A percentile compares a stretch with the other conserved stretches of the same genome.
Evolutionary conservation across 352 stramenopile genomes (phyloP).

Genomic region (Phytophthora uliginosa): DNA sequence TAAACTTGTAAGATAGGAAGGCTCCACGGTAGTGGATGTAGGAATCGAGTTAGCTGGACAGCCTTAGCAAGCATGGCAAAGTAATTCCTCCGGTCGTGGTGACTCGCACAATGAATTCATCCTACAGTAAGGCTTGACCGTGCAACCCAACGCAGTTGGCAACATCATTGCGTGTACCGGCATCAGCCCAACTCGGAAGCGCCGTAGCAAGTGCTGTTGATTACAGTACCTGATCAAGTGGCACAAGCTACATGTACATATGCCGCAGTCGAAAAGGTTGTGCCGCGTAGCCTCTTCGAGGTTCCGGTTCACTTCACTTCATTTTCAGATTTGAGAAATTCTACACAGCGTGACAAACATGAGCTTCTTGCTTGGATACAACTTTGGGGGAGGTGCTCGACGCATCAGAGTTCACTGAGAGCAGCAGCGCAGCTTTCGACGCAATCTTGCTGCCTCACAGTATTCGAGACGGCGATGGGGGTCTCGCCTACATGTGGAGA

Average conservation of each 20-base stretch:
- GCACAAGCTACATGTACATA: too few relatives aligned
- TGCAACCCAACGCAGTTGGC: too few relatives aligned
- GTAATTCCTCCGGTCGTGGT: too few relatives aligned
- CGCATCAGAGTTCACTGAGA: slow-evolving; percentile 6
- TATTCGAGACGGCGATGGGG: not conserved
- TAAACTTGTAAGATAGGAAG: not conserved
- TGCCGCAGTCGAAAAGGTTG: too few relatives aligned
- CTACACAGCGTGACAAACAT: not conserved
- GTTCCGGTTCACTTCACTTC: not conserved
- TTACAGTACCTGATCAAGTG: not conserved
- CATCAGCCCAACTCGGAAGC: too few relatives aligned
- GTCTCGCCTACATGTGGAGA: slow-evolving; percentile 1
- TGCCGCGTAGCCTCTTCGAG: too few relatives aligned
- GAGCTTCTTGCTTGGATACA: slow-evolving; percentile 18
- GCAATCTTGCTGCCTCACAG: not conserved
- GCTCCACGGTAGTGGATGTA: too few relatives aligned
- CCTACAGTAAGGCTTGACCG: too few relatives aligned
- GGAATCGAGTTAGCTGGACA: too few relatives aligned
- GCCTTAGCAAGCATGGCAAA: not conserved
- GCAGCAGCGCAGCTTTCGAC: not conserved
- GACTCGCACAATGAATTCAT: too few relatives aligned
- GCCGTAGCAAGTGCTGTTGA: too few relatives aligned
- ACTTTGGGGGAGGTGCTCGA: slow-evolving; percentile 18
- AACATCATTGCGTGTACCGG: too few relatives aligned
- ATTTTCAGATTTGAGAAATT: not conserved